Conservation (phyloP, 768 basidiomycete genomes). For the Phylloporus scabripes region DNA sequence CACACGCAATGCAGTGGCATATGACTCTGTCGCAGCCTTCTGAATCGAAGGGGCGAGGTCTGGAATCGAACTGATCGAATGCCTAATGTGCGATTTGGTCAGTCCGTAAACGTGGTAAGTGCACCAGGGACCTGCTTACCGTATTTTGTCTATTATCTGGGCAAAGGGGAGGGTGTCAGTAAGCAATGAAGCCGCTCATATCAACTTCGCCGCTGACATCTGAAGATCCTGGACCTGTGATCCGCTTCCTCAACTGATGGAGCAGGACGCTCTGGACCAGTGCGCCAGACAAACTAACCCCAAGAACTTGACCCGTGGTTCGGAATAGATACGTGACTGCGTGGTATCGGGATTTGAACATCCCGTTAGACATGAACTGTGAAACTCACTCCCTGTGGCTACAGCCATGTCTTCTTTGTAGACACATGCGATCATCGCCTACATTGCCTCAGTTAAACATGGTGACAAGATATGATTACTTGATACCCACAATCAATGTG, state of each 20-base stretch:
- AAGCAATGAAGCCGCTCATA: slow-evolving; percentile 19
- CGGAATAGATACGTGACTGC: slow-evolving; percentile 90
- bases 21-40: slow-evolving; percentile 67
- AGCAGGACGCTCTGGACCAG: slow-evolving; percentile 77
- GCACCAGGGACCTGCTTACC: slow-evolving; percentile 34
- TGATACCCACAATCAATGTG: slow-evolving; percentile 66
- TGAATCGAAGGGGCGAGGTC: slow-evolving; percentile 48
- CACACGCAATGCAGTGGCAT: slow-evolving; percentile 70
- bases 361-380: slow-evolving; percentile 4
- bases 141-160: slow-evolving; percentile 70
- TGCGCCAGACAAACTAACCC: slow-evolving; percentile 84
- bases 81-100: slow-evolving; percentile 37
- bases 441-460: slow-evolving; percentile 7
- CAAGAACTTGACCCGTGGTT: slow-evolving; percentile 92
- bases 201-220: slow-evolving; percentile 48
- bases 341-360: slow-evolving; percentile 6
- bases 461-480: not conserved
- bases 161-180: slow-evolving; percentile 19
- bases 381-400: slow-evolving; percentile 78
- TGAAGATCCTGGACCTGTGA: slow-evolving; percentile 68
- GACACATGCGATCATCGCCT: slow-evolving; percentile 88
- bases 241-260: slow-evolving; percentile 61
- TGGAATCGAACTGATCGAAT: slow-evolving; percentile 69
- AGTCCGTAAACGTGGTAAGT: slow-evolving; percentile 12
- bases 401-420: slow-evolving; percentile 79